Percentiles rank a stretch among this genome's conserved stretches.
Conservation (phyloP, 768 basidiomycete genomes). For the Lactarius pseudohatsudake region DNA sequence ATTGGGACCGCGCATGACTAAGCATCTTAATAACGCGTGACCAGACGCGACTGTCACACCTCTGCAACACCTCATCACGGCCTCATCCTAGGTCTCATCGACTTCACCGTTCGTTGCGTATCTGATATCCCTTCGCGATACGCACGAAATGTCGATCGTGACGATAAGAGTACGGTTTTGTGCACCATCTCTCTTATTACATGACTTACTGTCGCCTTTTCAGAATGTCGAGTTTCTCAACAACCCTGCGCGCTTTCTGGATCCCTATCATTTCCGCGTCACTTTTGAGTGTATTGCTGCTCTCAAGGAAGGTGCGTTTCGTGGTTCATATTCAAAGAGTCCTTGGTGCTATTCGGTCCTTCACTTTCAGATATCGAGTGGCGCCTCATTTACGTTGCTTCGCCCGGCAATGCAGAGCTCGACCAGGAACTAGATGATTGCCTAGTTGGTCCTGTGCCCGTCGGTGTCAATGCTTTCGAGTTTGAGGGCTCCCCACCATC, state of each 20-base stretch:
- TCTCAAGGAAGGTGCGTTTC: slow-evolving; percentile 73
- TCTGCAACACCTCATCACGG: neutral
- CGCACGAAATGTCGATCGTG: slow-evolving; percentile 28
- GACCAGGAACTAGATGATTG: slow-evolving; percentile 99
- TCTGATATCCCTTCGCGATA: neutral
- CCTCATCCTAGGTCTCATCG: neutral
- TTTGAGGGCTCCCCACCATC: slow-evolving; percentile 88
- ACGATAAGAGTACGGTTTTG: slow-evolving; percentile 27
- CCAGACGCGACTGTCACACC: slow-evolving; percentile 24
- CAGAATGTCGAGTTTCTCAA: slow-evolving; percentile 89
- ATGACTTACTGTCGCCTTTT: neutral
- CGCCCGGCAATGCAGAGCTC: slow-evolving; percentile 83
- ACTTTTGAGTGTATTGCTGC: slow-evolving; percentile 96
- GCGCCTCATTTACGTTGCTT: slow-evolving; percentile 96
- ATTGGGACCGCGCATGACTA: neutral
- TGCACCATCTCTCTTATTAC: neutral
- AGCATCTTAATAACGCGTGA: slow-evolving; percentile 8
- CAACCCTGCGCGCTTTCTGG: slow-evolving; percentile 89
- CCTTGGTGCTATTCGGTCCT: neutral
- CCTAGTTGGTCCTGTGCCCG: slow-evolving; percentile 94
- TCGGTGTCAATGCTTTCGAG: slow-evolving; percentile 97
- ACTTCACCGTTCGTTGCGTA: neutral
- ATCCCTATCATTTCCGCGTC: slow-evolving; percentile 89
- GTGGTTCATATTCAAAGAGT: neutral
- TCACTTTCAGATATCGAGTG: slow-evolving; percentile 83